Base-by-base conservation (phyloP, 73 alveolate genomes). In the Blepharisma stoltei region DNA sequence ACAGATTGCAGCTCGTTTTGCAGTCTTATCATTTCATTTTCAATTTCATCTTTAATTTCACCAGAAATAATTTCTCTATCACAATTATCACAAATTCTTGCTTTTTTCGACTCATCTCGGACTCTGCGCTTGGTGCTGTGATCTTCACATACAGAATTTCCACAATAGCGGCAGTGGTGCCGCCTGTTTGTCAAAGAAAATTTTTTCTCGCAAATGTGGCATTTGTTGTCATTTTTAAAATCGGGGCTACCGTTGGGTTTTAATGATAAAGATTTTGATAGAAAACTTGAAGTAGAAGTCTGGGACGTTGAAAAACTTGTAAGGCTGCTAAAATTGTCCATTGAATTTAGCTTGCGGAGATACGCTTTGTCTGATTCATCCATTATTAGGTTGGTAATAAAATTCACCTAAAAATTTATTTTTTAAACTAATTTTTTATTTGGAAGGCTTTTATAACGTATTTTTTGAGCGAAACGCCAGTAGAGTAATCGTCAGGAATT, bases 131-230 rank as follows among this genome's bases (percentile, higher is more conserved):
- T n/a, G 32, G 45, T 9, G 60, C 75, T 38, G 5, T 69, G 79
- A 18, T 69, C 45, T 8, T 53, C 79, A 43, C 79, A 69, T 1
- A 69, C 79, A n/a, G 79, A 69, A n/a, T 44, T 69, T 44, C 79
- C 79, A 25, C 79, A 69, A 20, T 46, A 69, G 9, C 79, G 20
- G 41, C 79, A 69, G 5, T 69, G 79, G 4, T 69, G 79, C 23
- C 67, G 18, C 9, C 65, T 23, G 60, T 11, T 43, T 44, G 71
- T 53, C 14, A 44, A n/a, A 44, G 54, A 18, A 43, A 69, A 69
- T 25, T 69, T 46, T 46, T 69, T 69, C 45, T 69, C 20, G 65
- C 79, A 69, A 14, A 69, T 69, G 14, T 7, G 27, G 80, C 79
- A 69, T 5, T 60, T 60, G 18, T n/a, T n/a, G 46, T 25, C 23